These are phyloP conservation scores for Tricholoma sp. DNA, from an alignment of 768 basidiomycete species.

Conservation along the genomic window DNA sequence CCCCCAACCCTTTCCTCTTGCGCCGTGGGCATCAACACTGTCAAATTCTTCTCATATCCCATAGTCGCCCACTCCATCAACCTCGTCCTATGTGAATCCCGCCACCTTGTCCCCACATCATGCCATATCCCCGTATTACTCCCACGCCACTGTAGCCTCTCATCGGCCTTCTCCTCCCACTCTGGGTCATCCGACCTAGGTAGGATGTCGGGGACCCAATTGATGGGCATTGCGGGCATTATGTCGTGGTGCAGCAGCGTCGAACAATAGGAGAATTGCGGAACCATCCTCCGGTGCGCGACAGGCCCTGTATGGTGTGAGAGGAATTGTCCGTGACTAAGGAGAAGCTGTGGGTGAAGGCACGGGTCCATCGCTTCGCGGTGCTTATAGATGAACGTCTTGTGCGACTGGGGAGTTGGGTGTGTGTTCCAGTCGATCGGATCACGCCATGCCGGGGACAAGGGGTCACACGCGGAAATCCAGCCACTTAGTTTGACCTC, in stretches of 20 bases:
- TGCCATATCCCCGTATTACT: conserved; percentile 64
- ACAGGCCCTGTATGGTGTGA: conserved; percentile 41
- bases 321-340: conserved; percentile 47
- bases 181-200: conserved; percentile 40
- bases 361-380: conserved; percentile 43
- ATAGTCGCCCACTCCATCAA: conserved; percentile 33
- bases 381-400: conserved; percentile 45
- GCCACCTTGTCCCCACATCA: conserved; percentile 35
- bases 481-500: conserved; percentile 29
- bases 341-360: conserved; percentile 32
- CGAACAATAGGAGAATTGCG: conserved; percentile 46
- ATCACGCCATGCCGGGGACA: conserved; percentile 26
- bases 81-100: conserved; percentile 38
- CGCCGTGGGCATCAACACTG: conserved; percentile 26
- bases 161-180: conserved; percentile 57
- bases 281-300: conserved; percentile 36
- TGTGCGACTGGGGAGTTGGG: conserved; percentile 13
- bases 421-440: conserved; percentile 23
- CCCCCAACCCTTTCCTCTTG: conserved; percentile 27
- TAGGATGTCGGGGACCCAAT: conserved; percentile 34
- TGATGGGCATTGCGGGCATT: conserved; percentile 36
- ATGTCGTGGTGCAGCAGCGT: conserved; percentile 51
- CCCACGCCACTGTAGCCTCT: conserved; percentile 64
- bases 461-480: conserved; percentile 32
- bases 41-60: conserved; percentile 22